Percentiles rank a stretch among this genome's conserved stretches.
phyloP scores from a whole-genome alignment of 495 filamentous ascomycete genomes.

The Aspergillus kassunensis region DNA sequence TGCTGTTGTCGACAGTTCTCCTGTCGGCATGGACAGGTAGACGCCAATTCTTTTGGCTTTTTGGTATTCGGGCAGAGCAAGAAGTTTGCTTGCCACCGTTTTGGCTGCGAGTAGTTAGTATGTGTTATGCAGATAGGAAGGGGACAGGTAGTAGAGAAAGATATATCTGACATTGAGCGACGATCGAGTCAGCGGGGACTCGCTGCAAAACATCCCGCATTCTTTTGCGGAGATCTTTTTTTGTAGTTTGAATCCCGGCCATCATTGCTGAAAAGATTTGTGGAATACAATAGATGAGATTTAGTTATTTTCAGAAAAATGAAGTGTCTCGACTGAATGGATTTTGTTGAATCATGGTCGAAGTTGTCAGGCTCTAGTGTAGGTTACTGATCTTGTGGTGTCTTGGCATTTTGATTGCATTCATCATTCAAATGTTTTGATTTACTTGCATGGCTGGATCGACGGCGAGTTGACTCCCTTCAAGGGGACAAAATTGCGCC shows the following conservation, averaged over 20 bases:
- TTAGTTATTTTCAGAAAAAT: too few relatives aligned
- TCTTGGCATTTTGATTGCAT: constrained; percentile 7
- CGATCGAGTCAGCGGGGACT: constrained; percentile 54
- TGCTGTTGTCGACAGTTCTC: constrained; percentile 73
- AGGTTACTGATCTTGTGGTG: not conserved
- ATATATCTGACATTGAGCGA: constrained; percentile 57
- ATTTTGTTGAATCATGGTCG: too few relatives aligned
- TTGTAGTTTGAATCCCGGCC: constrained; percentile 57
- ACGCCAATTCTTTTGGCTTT: constrained; percentile 72
- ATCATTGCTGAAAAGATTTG: constrained; percentile 20
- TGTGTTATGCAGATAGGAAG: too few relatives aligned
- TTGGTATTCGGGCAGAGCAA: constrained; percentile 62
- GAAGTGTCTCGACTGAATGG: too few relatives aligned
- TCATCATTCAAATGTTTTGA: constrained; percentile 7
- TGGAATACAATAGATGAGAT: too few relatives aligned
- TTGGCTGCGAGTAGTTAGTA: constrained; percentile 46
- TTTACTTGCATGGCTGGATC: constrained; percentile 13
- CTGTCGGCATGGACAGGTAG: constrained; percentile 87
- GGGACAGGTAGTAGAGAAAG: too few relatives aligned
- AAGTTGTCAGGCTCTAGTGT: too few relatives aligned
- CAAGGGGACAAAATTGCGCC: constrained; percentile 4
- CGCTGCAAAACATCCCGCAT: constrained; percentile 61
- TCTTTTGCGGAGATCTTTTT: constrained; percentile 65
- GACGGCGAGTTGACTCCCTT: constrained; percentile 7
- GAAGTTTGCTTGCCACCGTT: constrained; percentile 53